Percentiles rank a stretch among this genome's conserved stretches.
Conservation (phyloP, 257 asterid genomes). For the Echium plantagineum region DNA sequence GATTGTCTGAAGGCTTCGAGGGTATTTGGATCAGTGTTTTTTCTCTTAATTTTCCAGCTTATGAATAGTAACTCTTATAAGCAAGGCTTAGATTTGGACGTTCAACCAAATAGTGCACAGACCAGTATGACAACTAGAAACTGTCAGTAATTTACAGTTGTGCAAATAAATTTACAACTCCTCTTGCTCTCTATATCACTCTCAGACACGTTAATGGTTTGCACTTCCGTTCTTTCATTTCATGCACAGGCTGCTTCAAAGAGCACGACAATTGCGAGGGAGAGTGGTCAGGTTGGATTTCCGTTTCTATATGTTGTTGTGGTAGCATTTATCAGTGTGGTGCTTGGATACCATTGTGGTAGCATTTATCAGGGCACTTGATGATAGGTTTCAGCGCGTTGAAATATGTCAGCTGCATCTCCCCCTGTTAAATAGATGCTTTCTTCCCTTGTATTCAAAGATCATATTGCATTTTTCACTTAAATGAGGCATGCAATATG, state of each 20-base stretch:
- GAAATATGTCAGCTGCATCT: background rate
- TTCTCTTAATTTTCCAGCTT: too few species aligned
- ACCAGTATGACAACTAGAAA: background rate
- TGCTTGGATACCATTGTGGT: slow-evolving; percentile 53
- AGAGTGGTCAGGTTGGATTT: slow-evolving; percentile 46
- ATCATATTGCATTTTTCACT: too few species aligned
- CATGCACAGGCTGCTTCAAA: slow-evolving; percentile 36
- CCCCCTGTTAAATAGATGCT: background rate
- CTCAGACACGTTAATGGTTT: background rate
- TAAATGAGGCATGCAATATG: too few species aligned
- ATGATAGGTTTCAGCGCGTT: too few species aligned
- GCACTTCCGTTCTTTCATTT: slow-evolving; percentile 1
- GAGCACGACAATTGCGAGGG: slow-evolving; percentile 19
- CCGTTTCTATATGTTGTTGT: slow-evolving; percentile 63
- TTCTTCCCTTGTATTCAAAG: too few species aligned
- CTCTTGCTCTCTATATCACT: background rate
- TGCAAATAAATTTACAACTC: background rate
- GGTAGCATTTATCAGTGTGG: slow-evolving; percentile 52
- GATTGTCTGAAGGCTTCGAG: too few species aligned
- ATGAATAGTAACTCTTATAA: background rate
- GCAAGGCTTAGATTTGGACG: too few species aligned
- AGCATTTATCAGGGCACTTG: slow-evolving; percentile 26
- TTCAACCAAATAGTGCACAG: background rate
- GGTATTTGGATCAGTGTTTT: too few species aligned
- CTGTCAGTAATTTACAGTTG: too few species aligned